Conservation (phyloP, 345 rosid genomes). For the Eucalyptus curtisii region DNA sequence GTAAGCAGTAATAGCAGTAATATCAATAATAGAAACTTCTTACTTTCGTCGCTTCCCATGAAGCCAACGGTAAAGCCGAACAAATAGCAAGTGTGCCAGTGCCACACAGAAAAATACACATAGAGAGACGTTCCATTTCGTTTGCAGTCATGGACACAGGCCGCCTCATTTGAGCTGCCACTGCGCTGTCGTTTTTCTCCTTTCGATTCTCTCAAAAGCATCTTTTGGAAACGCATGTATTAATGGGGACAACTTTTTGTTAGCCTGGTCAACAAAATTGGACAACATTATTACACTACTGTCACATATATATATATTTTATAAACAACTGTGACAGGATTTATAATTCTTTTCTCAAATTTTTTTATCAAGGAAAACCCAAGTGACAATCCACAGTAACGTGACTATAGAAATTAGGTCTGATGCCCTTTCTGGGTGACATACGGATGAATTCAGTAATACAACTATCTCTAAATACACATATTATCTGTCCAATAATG, state of each 20-base stretch:
- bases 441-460: neutral
- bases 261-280: neutral
- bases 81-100: neutral
- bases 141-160: neutral
- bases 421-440: neutral
- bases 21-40: neutral
- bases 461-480: neutral
- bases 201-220: neutral
- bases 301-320: too few species aligned
- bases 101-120: neutral
- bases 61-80: neutral
- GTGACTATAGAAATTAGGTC: neutral
- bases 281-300: neutral
- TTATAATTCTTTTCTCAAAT: neutral
- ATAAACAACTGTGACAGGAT: neutral
- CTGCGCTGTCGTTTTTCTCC: neutral
- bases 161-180: neutral
- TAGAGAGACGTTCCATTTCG: neutral
- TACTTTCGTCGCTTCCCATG: neutral
- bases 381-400: neutral
- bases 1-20: neutral
- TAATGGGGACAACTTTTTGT: neutral
- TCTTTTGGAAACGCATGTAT: neutral
- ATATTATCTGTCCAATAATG: neutral
- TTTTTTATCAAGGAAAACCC: neutral